phyloP scores from a whole-genome alignment of 1,284 basidiomycete genomes.

The Ceratobasidium papillatum region DNA sequence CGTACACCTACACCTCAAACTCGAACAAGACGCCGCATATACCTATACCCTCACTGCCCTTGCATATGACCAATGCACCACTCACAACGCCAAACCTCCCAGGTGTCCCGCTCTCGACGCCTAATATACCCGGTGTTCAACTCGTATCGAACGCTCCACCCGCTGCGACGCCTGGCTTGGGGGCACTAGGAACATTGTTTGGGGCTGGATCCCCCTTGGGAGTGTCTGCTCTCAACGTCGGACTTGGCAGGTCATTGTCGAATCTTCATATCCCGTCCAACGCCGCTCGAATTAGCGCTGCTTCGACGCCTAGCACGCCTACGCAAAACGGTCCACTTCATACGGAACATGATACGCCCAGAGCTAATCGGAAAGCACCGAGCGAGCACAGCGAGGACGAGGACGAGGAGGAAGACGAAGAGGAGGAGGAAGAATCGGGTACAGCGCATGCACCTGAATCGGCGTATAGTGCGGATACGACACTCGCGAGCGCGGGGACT shows the following conservation, averaged over 20 bases:
- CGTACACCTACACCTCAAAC: conserved; percentile 1
- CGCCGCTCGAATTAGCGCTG: not conserved
- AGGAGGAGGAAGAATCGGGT: not conserved
- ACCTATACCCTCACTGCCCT: not conserved
- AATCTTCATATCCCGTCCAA: conserved; percentile 10
- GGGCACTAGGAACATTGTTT: not conserved
- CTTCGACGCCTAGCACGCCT: not conserved
- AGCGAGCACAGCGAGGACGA: too few species aligned
- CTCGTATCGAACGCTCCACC: not conserved
- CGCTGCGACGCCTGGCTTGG: not conserved
- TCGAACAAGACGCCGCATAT: not conserved
- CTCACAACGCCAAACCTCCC: not conserved
- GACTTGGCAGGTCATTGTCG: not conserved
- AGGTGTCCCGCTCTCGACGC: conserved; percentile 8
- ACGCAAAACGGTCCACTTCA: not conserved
- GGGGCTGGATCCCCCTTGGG: not conserved
- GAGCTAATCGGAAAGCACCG: not conserved
- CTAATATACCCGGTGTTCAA: not conserved
- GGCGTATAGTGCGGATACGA: conserved; percentile 20
- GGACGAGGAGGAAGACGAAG: not conserved
- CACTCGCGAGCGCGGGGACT: conserved; percentile 22
- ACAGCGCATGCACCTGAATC: conserved; percentile 9
- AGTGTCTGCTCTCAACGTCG: not conserved
- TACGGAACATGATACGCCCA: not conserved
- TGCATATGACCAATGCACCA: not conserved